Evolutionary conservation across 2,329 filamentous ascomycete species (phyloP).

Genomic region (Escovopsis weberi): DNA sequence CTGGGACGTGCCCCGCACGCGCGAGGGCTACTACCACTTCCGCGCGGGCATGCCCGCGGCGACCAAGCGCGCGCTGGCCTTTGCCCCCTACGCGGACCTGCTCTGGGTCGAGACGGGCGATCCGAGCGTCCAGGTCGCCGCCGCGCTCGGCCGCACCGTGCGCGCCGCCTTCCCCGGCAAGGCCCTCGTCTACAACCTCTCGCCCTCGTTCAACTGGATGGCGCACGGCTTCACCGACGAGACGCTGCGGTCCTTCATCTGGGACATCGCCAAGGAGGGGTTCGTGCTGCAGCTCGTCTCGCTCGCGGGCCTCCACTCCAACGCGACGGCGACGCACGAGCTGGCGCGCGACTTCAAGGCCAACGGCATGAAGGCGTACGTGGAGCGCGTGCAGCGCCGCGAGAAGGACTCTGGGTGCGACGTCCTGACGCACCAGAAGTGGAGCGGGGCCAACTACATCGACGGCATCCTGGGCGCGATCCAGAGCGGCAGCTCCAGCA

Average conservation of each 20-base stretch:
- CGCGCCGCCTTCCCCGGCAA: conserved; percentile 57
- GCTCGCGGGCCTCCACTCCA: conserved; percentile 51
- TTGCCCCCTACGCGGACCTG: conserved; percentile 84
- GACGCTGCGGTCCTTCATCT: conserved; percentile 80
- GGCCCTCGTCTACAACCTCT: conserved; percentile 91
- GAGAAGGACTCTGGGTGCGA: conserved; percentile 89
- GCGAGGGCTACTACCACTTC: conserved; percentile 91
- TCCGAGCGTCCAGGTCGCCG: conserved; percentile 65
- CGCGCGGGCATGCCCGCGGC: conserved; percentile 69
- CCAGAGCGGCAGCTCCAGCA: conserved; percentile 79
- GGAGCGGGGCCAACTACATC: conserved; percentile 56
- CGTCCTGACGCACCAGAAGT: conserved; percentile 90
- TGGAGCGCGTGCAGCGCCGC: conserved; percentile 75
- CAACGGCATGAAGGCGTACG: conserved; percentile 93
- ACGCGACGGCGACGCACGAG: conserved; percentile 52
- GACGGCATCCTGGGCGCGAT: conserved; percentile 84
- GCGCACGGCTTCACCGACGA: conserved; percentile 77
- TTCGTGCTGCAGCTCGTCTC: conserved; percentile 57
- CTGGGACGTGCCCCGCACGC: conserved; percentile 84
- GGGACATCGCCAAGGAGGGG: conserved; percentile 86
- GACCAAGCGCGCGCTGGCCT: conserved; percentile 84
- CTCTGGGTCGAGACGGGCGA: conserved; percentile 95
- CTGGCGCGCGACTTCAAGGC: conserved; percentile 70
- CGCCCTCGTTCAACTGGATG: conserved; percentile 98
- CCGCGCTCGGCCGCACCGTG: conserved; percentile 63